A percentile compares a stretch with the other conserved stretches of the same genome.
phyloP scores from a whole-genome alignment of 2,329 filamentous ascomycete genomes.

The Clarireedia homoeocarpa region DNA sequence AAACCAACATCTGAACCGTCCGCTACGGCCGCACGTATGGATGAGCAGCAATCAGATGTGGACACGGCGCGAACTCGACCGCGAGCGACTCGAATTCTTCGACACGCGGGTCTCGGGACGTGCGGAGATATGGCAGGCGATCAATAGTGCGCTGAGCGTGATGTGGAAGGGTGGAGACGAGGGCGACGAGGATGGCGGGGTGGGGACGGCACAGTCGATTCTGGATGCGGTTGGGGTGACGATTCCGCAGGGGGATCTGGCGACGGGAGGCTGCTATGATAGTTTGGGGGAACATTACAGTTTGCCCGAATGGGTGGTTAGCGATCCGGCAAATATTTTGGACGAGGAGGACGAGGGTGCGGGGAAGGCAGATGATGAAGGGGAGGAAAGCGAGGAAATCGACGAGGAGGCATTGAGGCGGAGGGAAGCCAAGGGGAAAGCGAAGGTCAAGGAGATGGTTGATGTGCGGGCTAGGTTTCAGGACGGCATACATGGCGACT shows the following conservation, averaged over 20 bases:
- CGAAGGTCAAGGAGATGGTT: slow-evolving; percentile 22
- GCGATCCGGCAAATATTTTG: slow-evolving; percentile 35
- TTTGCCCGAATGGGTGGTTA: slow-evolving; percentile 59
- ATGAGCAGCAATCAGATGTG: slow-evolving; percentile 54
- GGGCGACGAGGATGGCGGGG: slow-evolving; percentile 32
- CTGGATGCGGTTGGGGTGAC: slow-evolving; percentile 71
- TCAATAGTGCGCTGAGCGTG: slow-evolving; percentile 59
- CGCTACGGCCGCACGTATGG: slow-evolving; percentile 60
- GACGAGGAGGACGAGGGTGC: slow-evolving; percentile 27
- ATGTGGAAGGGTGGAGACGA: slow-evolving; percentile 44
- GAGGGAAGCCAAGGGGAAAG: slow-evolving; percentile 39
- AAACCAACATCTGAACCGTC: slow-evolving; percentile 61
- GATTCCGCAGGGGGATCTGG: slow-evolving; percentile 63
- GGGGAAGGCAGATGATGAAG: slow-evolving; percentile 19
- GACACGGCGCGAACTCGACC: slow-evolving; percentile 61
- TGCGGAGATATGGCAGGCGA: slow-evolving; percentile 70
- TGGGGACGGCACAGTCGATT: slow-evolving; percentile 70
- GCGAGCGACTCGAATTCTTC: slow-evolving; percentile 77
- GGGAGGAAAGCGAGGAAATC: slow-evolving; percentile 19
- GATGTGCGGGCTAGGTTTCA: slow-evolving; percentile 21
- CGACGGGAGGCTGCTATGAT: slow-evolving; percentile 62
- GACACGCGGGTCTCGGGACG: slow-evolving; percentile 78
- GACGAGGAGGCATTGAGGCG: slow-evolving; percentile 38
- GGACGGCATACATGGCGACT: slow-evolving; percentile 48
- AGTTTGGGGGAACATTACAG: slow-evolving; percentile 61